Evolutionary conservation across 306 rosid genomes (phyloP).

Genomic region (Oxytropis ochrocephala): DNA sequence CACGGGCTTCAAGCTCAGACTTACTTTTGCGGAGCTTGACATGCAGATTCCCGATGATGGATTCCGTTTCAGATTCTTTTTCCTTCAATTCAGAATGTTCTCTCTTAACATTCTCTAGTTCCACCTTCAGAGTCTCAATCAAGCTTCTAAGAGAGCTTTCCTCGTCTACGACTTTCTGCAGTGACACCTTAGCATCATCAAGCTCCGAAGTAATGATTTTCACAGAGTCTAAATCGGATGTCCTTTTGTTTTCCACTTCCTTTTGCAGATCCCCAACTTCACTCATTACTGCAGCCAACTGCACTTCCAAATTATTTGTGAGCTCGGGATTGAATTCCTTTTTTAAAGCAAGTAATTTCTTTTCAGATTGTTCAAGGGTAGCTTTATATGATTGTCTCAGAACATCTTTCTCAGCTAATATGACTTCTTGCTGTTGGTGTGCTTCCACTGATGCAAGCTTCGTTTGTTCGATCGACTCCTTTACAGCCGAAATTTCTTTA

Average conservation of each 20-base stretch:
- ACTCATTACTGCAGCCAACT: constrained; percentile 48
- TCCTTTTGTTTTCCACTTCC: constrained; percentile 70
- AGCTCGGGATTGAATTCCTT: constrained; percentile 61
- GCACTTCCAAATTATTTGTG: constrained; percentile 52
- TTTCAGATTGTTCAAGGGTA: constrained; percentile 54
- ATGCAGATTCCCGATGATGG: constrained; percentile 72
- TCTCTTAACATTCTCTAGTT: constrained; percentile 77
- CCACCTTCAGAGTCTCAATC: constrained; percentile 72
- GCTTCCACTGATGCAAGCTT: constrained; percentile 66
- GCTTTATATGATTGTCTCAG: constrained; percentile 63
- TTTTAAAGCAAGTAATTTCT: constrained; percentile 49
- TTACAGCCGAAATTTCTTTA: constrained; percentile 63
- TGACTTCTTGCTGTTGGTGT: constrained; percentile 58
- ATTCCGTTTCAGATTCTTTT: constrained; percentile 85
- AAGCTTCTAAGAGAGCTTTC: constrained; percentile 70
- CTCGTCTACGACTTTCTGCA: constrained; percentile 84
- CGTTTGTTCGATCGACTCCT: constrained; percentile 64
- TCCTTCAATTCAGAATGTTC: constrained; percentile 79
- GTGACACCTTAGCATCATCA: constrained; percentile 80
- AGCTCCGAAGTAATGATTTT: constrained; percentile 72
- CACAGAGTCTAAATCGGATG: constrained; percentile 63
- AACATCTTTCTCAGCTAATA: constrained; percentile 68
- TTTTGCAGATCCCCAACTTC: constrained; percentile 64
- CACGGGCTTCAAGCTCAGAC: constrained; percentile 75
- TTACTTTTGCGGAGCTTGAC: constrained; percentile 67